Percentiles rank a stretch among this genome's conserved stretches.
Conservation (phyloP, 2,329 filamentous ascomycete genomes). For the Ophiostoma piceae region DNA sequence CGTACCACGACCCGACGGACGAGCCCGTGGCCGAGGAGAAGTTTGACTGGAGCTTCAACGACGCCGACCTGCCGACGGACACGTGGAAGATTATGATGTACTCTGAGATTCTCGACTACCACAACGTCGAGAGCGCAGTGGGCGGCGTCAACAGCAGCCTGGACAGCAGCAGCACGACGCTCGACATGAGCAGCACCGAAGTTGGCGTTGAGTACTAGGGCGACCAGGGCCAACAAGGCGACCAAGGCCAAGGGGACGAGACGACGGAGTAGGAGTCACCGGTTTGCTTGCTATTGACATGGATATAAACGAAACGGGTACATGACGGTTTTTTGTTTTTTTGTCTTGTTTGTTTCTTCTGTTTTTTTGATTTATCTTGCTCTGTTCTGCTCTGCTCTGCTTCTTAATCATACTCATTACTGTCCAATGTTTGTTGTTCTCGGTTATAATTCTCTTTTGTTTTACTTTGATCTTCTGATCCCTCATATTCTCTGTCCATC, state of each 20-base stretch:
- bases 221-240: too few species aligned
- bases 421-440: neutral
- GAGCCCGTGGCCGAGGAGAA: conserved; percentile 95
- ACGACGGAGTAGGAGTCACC: conserved; percentile 10
- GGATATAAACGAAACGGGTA: conserved; percentile 13
- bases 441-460: neutral
- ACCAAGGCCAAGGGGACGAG: neutral
- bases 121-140: conserved; percentile 66
- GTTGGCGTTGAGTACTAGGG: conserved; percentile 11
- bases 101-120: conserved; percentile 96
- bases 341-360: neutral
- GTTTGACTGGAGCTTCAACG: conserved; percentile 99
- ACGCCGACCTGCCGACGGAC: conserved; percentile 92
- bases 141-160: neutral
- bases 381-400: neutral
- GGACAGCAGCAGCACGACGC: neutral
- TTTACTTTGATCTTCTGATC: neutral
- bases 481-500: neutral
- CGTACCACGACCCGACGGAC: conserved; percentile 95
- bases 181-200: conserved; percentile 1
- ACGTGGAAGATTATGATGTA: conserved; percentile 99
- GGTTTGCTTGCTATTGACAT: conserved; percentile 3
- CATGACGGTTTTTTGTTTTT: neutral
- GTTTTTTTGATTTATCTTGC: neutral
- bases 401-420: neutral